Conservation (phyloP, 208 protist species). For the Balamuthia mandrillaris region DNA sequence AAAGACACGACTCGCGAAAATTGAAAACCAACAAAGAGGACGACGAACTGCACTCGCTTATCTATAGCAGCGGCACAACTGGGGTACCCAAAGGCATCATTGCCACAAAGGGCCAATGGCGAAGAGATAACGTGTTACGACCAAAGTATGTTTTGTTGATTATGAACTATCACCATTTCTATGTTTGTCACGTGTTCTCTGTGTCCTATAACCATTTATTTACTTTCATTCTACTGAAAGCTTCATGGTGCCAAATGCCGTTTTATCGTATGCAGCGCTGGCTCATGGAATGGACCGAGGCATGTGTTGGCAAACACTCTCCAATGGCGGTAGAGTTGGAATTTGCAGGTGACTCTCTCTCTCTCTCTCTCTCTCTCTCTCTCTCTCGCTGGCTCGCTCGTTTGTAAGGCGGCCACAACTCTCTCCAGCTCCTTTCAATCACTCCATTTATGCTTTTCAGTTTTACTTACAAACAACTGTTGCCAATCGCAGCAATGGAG, state of each 20-base stretch:
- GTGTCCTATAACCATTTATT: neutral
- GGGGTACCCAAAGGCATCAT: constrained; percentile 41
- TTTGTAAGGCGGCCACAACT: too few species aligned
- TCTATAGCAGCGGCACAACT: constrained; percentile 39
- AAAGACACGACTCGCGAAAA: neutral
- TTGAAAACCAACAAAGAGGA: neutral
- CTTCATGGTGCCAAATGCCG: neutral
- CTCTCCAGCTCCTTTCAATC: too few species aligned
- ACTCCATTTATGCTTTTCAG: too few species aligned
- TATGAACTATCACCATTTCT: neutral
- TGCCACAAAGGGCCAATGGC: neutral
- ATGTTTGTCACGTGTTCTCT: neutral
- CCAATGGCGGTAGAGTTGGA: neutral
- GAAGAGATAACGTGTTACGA: neutral
- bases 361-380: too few species aligned
- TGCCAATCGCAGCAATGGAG: neutral
- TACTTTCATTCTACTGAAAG: too few species aligned
- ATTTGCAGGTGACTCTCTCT: neutral
- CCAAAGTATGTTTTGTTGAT: neutral
- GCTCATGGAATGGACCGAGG: constrained; percentile 33
- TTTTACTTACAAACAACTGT: too few species aligned
- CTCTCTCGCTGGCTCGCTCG: too few species aligned
- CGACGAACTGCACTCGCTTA: neutral
- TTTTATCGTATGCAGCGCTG: neutral
- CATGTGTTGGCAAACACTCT: neutral